Evolutionary conservation across 2,329 filamentous ascomycete species (phyloP).

Genomic region (Coleophoma cylindrospora): DNA sequence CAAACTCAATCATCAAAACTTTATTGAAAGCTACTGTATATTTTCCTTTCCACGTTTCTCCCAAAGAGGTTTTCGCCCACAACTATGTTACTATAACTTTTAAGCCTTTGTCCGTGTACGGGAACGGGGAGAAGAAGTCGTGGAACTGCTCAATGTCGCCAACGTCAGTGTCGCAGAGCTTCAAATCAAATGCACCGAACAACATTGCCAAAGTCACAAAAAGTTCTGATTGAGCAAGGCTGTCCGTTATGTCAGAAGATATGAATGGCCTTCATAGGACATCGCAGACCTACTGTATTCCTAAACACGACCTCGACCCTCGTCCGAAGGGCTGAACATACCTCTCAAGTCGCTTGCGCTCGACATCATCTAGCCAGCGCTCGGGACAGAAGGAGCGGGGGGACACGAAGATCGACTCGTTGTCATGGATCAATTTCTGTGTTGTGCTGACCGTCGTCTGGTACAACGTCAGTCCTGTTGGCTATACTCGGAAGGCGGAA

Average conservation of each 20-base stretch:
- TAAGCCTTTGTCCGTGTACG: conserved; percentile 4
- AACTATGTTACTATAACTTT: not conserved
- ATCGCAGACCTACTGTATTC: conserved; percentile 6
- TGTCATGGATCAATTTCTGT: conserved; percentile 10
- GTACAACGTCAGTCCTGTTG: no score
- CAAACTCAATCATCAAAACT: no score
- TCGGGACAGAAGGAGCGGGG: conserved; percentile 11
- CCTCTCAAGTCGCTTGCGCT: conserved; percentile 9
- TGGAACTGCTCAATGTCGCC: conserved; percentile 10
- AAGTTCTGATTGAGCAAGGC: conserved; percentile 12
- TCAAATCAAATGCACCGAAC: conserved; percentile 7
- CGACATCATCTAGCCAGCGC: conserved; percentile 7
- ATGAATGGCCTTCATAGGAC: not conserved
- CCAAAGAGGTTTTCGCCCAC: not conserved
- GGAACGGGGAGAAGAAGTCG: conserved; percentile 11
- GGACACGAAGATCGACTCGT: conserved; percentile 9
- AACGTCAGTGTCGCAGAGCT: conserved; percentile 6
- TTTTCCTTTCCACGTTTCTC: no score
- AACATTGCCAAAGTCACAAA: conserved; percentile 10
- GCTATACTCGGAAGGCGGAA: not conserved
- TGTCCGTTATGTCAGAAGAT: not conserved
- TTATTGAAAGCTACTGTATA: no score
- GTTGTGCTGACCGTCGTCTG: conserved; percentile 14
- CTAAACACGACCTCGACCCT: conserved; percentile 7
- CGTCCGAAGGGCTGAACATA: conserved; percentile 8